Base-by-base conservation (phyloP, 352 stramenopile genomes). In the Phytopythium litorale region DNA sequence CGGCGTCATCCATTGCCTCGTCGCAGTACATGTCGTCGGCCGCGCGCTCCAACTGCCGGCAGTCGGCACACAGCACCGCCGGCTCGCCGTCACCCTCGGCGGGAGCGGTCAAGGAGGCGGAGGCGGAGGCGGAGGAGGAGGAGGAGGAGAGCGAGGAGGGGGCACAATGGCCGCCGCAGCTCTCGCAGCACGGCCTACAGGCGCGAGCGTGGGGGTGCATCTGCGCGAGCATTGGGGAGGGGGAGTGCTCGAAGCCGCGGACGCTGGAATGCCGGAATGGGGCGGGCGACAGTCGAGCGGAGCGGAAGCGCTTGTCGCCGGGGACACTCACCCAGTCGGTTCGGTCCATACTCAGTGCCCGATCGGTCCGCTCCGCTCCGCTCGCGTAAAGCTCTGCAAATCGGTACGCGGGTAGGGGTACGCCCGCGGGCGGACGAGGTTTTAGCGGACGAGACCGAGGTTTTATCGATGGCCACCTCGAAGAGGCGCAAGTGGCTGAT, bases 111-210 rank as follows among this genome's bases (percentile, higher is more conserved):
- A 32, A 32, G 28, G 28, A 32, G 28, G 28, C 4, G 46, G 23
- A 35, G 12, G 46, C 7, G 9, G 23, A 4, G 7, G 43, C n/a
- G n/a, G 28, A 32, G 46, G 23, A 35, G 12, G 46, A 16, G 9
- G 23, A 4, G 7, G 43, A 6, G 21, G 45, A 25, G 45, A 23
- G 18, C 1, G 12, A 2, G 4, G 46, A 19, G 12, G 46, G 25
- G 46, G 12, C n/a, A 70, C 50, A 82, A 67, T 68, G 76, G 79
- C 40, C 75, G 67, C 42, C 73, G 74, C 63, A 46, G 53, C 58
- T 70, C 56, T 33, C 81, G 72, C 38, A 85, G 70, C 56, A 68
- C 64, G 30, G 71, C 66, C 35, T 84, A 64, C 16, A 13, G 4
- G 46, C 3, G 23, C 13, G 46, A 6, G n/a, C 6, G 45, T 35